Conservation (phyloP, 2,329 filamentous ascomycete genomes). For the Neopestalotiopsis sp. region DNA sequence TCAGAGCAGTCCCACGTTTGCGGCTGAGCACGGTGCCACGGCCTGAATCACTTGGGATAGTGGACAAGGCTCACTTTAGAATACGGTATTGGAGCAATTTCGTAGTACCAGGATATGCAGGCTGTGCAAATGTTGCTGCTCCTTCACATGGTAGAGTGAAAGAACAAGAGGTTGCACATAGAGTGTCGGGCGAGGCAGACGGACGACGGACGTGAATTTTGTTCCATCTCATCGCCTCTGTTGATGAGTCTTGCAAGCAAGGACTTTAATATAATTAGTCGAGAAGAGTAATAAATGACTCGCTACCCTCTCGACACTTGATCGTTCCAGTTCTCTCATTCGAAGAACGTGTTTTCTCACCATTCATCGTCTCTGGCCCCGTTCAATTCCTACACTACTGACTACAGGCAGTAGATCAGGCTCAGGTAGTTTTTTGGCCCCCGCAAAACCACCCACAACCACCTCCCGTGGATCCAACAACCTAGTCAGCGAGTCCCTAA, state of each 20-base stretch:
- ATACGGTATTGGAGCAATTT: not conserved
- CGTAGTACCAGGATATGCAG: constrained; percentile 6
- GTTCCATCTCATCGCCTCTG: not conserved
- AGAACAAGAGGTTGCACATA: not conserved
- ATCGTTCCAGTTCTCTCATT: too few species aligned
- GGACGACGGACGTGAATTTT: not conserved
- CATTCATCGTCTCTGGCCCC: not conserved
- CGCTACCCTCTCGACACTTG: too few species aligned
- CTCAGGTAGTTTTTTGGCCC: constrained; percentile 10
- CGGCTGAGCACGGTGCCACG: constrained; percentile 14
- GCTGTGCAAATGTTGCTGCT: constrained; percentile 5
- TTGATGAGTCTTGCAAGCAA: not conserved
- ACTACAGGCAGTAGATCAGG: too few species aligned
- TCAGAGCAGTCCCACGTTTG: constrained; percentile 3
- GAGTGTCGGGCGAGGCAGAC: not conserved
- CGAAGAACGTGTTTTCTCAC: not conserved
- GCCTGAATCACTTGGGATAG: not conserved
- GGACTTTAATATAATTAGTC: not conserved
- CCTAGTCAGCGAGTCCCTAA: not conserved
- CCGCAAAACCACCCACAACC: constrained; percentile 5
- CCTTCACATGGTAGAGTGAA: constrained; percentile 2
- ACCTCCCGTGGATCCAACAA: not conserved
- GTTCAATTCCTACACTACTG: not conserved
- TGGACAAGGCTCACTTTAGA: constrained; percentile 15
- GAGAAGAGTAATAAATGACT: not conserved